Base-by-base conservation (phyloP, 2,329 filamentous ascomycete genomes). In the Exophiala aquamarina region DNA sequence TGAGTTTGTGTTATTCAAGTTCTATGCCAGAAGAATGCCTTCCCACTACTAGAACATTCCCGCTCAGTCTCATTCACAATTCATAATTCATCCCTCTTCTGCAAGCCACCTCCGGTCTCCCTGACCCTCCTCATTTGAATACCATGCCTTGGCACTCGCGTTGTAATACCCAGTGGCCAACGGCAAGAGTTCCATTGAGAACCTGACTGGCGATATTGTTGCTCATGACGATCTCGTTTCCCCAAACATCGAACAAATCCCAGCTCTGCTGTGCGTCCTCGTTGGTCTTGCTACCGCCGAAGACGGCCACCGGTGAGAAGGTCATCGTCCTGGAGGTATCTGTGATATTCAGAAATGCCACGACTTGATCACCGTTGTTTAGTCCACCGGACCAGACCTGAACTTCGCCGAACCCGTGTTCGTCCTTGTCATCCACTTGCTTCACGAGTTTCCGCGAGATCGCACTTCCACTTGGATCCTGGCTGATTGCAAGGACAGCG, bases 171-270 rank as follows among this genome's bases (percentile, higher is more conserved):
- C 51, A 1, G 64, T 66, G 9, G 59, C 63, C 55, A 2, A 60
- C 62, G 26, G 39, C 42, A 15, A 52, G 29, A 11, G 45, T 56
- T 0, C 70, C 70, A 41, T 70, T 65, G 10, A 79, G 65, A 21
- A 79, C 67, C 0, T 65, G 61, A 18, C 59, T 57, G 1, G 76
- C 75, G 31, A 70, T 69, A 2, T 62, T 66, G 36, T 72, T 64
- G 15, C 61, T 65, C 75, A 82, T 78, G n/a, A 78, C 66, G 50
- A 47, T 53, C 17, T 55, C 37, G 17, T 74, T 72, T 3, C 70
- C 75, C 78, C 78, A 81, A 1, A 81, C 64, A 58, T 81, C 77
- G 38, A 72, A 73, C 4, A 81, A 63, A 50, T 78, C 75, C 75
- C 76, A 81, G 0, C 62, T 64, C 52, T 70, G 61, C 18, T 64